phyloP scores from a whole-genome alignment of 805 yeast genomes.

The Ogataea philodendri region DNA sequence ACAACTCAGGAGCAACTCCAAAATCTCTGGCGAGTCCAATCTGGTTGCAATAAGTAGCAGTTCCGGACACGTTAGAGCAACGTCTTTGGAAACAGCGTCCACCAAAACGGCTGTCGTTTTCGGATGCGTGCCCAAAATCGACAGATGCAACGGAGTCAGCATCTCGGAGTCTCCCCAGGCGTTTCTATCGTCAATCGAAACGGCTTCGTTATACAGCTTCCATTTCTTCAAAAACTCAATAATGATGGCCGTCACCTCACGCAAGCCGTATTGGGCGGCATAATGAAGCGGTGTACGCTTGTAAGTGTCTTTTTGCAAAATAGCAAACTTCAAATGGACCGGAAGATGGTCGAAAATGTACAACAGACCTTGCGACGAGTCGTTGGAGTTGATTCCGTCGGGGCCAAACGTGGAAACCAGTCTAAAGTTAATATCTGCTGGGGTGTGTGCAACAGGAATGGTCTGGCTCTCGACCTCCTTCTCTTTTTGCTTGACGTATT shows the following conservation, averaged over 20 bases:
- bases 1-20: slow-evolving; percentile 50
- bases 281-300: slow-evolving; percentile 86
- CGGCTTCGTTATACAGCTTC: slow-evolving; percentile 49
- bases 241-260: slow-evolving; percentile 56
- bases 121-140: slow-evolving; percentile 82
- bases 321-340: slow-evolving; percentile 48
- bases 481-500: slow-evolving; percentile 37
- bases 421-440: slow-evolving; percentile 48
- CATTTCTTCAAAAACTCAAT: slow-evolving; percentile 56
- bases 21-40: slow-evolving; percentile 56
- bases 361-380: slow-evolving; percentile 55
- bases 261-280: slow-evolving; percentile 82
- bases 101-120: slow-evolving; percentile 63
- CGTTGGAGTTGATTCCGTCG: slow-evolving; percentile 60
- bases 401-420: slow-evolving; percentile 56
- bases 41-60: slow-evolving; percentile 67
- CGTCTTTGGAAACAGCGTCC: slow-evolving; percentile 38
- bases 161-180: slow-evolving; percentile 79
- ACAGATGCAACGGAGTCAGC: slow-evolving; percentile 77
- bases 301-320: slow-evolving; percentile 71
- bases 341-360: slow-evolving; percentile 59
- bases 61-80: slow-evolving; percentile 48
- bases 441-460: slow-evolving; percentile 38
- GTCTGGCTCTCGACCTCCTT: slow-evolving; percentile 19
- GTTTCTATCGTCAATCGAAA: slow-evolving; percentile 54